Base-by-base conservation (phyloP, 192 early-diverging fungal species). In the Backusella circina region DNA sequence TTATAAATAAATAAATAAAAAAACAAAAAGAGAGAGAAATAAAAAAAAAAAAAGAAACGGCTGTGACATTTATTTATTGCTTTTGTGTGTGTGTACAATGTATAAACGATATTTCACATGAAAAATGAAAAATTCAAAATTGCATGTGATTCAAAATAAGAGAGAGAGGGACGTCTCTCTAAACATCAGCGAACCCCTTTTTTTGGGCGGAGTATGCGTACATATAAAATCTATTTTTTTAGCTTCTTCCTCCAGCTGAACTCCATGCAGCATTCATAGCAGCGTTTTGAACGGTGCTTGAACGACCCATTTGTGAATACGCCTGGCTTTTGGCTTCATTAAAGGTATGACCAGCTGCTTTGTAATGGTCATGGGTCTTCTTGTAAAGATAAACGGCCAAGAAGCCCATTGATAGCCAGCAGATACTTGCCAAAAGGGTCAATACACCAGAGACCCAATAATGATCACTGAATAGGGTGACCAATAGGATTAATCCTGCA, bases 401-500 rank as follows among this genome's bases (percentile, higher is more conserved):
- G 35, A 71, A 66, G 16, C 77, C 84, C 75, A 84, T 84, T 0
- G 79, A 77, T 16, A 88, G 37, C 86, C 86, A 88, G n/a, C 83
- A 80, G 32, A 79, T 75, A 0, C 82, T 84, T 10, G 86, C 79
- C 37, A 90, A 85, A 39, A 91, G 77, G 16, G 86, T 87, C 12
- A 87, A 84, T 18, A 93, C 71, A 32, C 88, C 92, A 67, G 88
- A 85, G 50, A 87, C 82, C 38, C 91, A 82, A 85, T 92, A 94
- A 5, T 86, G 82, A n/a, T 87, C 90, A 21, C 88, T 88, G 67
- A 94, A 84, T 32, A 91, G 87, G 50, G 88, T 86, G 12, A 96
- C 83, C 75, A 93, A 84, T 75, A 93, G 90, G 44, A 96, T 94
- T 68, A 96, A 86, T 13, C 94, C 95, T 30, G 90, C 92, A 23